Evolutionary conservation across 2,329 filamentous ascomycete species (phyloP).

Genomic region (Trichothecium roseum): DNA sequence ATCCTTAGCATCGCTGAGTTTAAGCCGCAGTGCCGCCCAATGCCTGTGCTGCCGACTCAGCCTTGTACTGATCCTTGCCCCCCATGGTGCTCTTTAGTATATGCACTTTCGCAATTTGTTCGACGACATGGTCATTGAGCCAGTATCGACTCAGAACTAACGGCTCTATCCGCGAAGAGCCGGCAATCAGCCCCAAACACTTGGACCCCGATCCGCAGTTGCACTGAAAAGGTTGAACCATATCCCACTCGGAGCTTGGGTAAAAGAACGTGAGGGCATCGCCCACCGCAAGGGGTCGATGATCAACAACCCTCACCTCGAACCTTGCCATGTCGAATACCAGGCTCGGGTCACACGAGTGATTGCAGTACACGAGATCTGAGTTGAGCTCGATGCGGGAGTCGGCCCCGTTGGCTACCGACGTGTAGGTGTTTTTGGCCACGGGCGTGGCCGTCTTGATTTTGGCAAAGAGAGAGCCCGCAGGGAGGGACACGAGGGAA

Average conservation of each 20-base stretch:
- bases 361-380: slow-evolving; percentile 4
- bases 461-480: slow-evolving; percentile 1
- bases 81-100: too few species aligned
- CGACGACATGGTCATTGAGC: background rate
- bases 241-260: slow-evolving; percentile 2
- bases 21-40: too few species aligned
- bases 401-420: background rate
- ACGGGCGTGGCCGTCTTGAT: slow-evolving; percentile 1
- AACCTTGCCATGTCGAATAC: slow-evolving; percentile 2
- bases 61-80: too few species aligned
- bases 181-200: background rate
- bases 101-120: background rate
- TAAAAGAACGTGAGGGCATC: slow-evolving; percentile 3
- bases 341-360: slow-evolving; percentile 3
- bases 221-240: slow-evolving; percentile 3
- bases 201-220: slow-evolving; percentile 1
- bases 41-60: too few species aligned
- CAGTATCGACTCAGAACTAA: background rate
- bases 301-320: slow-evolving; percentile 1
- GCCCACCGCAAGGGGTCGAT: background rate
- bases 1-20: too few species aligned
- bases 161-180: background rate
- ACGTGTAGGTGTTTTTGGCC: slow-evolving; percentile 1
- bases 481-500: slow-evolving; percentile 1
- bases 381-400: slow-evolving; percentile 3